phyloP scores from a whole-genome alignment of 345 rosid genomes.

The Brassica rapa region DNA sequence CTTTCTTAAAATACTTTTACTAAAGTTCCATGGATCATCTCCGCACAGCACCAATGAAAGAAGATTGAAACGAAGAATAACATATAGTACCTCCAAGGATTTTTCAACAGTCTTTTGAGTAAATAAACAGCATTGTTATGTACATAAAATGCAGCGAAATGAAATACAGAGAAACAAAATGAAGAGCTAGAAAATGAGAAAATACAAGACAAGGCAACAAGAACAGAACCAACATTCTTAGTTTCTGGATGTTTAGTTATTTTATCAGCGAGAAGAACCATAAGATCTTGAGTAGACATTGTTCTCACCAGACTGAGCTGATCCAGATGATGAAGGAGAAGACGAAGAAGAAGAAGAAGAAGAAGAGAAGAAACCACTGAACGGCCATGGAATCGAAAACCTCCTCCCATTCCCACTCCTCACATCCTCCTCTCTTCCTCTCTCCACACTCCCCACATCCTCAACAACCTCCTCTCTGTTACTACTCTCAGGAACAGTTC shows the following conservation, averaged over 20 bases:
- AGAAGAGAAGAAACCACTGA: constrained; percentile 72
- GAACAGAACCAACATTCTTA: not conserved
- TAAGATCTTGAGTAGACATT: constrained; percentile 45
- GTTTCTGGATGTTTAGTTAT: constrained; percentile 16
- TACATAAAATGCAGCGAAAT: constrained; percentile 29
- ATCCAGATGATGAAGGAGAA: constrained; percentile 33
- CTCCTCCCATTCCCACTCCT: constrained; percentile 60
- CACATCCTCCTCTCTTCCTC: constrained; percentile 54
- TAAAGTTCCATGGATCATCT: not conserved
- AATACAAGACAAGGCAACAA: not conserved
- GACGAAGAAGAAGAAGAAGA: constrained; percentile 41
- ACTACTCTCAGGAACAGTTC: not conserved
- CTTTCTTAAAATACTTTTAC: not conserved
- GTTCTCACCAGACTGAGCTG: constrained; percentile 53
- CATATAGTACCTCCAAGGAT: constrained; percentile 2
- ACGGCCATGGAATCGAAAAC: constrained; percentile 81
- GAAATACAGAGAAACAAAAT: constrained; percentile 31
- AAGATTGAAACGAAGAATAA: constrained; percentile 1
- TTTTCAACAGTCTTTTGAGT: constrained; percentile 16
- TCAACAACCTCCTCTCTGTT: constrained; percentile 19
- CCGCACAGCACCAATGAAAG: constrained; percentile 14
- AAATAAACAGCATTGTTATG: constrained; percentile 35
- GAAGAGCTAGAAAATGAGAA: constrained; percentile 18
- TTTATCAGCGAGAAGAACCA: constrained; percentile 32
- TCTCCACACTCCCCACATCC: constrained; percentile 49